These are phyloP conservation scores for Cutaneotrichosporon sp. DNA, from an alignment of 1,284 basidiomycete genomes.

Conservation along the genomic window DNA sequence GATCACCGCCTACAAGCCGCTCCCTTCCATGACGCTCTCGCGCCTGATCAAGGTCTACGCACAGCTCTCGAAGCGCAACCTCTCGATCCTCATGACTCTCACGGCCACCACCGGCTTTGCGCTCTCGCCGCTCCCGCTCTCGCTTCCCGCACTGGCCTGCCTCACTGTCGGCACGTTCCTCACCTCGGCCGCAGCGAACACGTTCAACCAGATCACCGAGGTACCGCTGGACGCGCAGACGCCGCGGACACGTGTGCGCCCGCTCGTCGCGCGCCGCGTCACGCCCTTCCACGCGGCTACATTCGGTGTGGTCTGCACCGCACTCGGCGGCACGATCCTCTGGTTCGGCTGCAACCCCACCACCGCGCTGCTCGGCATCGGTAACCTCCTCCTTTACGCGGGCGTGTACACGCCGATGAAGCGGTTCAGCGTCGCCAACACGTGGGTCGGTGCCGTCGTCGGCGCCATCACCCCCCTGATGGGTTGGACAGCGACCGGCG, in stretches of 20 bases:
- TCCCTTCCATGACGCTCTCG: conserved; percentile 58
- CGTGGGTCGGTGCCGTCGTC: conserved; percentile 92
- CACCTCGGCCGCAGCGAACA: conserved; percentile 89
- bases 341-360: conserved; percentile 84
- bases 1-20: conserved; percentile 48
- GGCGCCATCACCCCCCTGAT: conserved; percentile 93
- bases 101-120: conserved; percentile 93
- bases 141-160: conserved; percentile 76
- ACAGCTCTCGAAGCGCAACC: conserved; percentile 81
- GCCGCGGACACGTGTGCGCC: conserved; percentile 81
- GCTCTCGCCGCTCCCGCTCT: conserved; percentile 79
- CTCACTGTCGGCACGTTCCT: conserved; percentile 86
- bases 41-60: conserved; percentile 69
- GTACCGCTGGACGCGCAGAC: conserved; percentile 97
- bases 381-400: conserved; percentile 87
- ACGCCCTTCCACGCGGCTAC: conserved; percentile 77
- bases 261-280: conserved; percentile 81
- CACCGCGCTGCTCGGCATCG: conserved; percentile 77
- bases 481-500: conserved; percentile 96
- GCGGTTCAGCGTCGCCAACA: conserved; percentile 82
- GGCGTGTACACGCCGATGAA: conserved; percentile 93
- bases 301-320: conserved; percentile 73
- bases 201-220: conserved; percentile 93
- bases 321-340: conserved; percentile 74
- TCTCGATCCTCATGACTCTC: conserved; percentile 84